Evolutionary conservation across 2,329 filamentous ascomycete species (phyloP), one percentile per base, ranked within the genome.

Genomic region (Huntiella moniliformis): DNA sequence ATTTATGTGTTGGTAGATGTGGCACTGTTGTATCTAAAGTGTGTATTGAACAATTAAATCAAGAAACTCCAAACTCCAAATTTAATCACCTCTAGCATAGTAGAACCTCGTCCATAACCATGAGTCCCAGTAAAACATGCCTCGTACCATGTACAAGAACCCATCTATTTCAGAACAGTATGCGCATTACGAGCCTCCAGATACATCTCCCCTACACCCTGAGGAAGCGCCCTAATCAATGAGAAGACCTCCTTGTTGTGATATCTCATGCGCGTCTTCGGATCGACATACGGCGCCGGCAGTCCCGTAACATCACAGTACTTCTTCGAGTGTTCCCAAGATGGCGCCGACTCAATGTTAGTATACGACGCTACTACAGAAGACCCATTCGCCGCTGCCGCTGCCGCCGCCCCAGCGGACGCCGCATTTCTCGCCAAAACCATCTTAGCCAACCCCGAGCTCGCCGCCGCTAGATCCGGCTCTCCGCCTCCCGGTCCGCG

Each of bases 251-350:
- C 91, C 60, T 75, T 82, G 61, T 98, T 80, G 61, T 94, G 83
- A 62, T 98, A 98, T 51, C 88, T 71, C 61, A 98, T 63, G 52
- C 88, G 74, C 35, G 87, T 93, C 71, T 98, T 98, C 2, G 91
- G 92, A 59, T 98, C 91, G 31, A 83, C 76, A 59, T 98, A 98
- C 4, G 82, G 80, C 28, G 86, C 84, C n/a, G 84, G 76, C 52
- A 98, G 65, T 1, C 91, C 92, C 1, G 91, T 98, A 55, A 98
- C 74, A 61, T 98, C 92, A 66, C 91, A 98, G 63, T 96, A 98
- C 56, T 81, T 82, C 62, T 79, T 86, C 57, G 83, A 74, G 53
- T 85, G 81, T 43, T 80, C 80, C 55, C 96, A 67, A 49, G 82
- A 91, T 35, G 91, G 91, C 3, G 91, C 88, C 41, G 84, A 86